A percentile compares a stretch with the other conserved stretches of the same genome.
phyloP scores from a whole-genome alignment of 2,329 filamentous ascomycete genomes.

The Neonectria ditissima region DNA sequence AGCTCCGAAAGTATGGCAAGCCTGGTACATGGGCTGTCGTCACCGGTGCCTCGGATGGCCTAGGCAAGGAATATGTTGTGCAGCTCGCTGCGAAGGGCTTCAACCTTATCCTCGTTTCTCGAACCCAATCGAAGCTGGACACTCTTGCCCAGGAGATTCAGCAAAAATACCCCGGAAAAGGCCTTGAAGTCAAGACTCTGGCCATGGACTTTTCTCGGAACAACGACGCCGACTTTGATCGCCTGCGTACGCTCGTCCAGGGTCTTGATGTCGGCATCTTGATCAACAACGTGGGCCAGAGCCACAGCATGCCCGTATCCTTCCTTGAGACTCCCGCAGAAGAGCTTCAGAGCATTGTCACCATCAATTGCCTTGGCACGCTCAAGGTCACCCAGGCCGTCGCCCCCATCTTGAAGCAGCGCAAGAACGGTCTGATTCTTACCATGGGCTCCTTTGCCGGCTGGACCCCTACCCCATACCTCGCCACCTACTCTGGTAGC shows the following conservation, averaged over 20 bases:
- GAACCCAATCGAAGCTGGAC: conserved; percentile 92
- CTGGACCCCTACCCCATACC: conserved; percentile 88
- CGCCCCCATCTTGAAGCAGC: conserved; percentile 84
- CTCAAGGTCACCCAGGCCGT: conserved; percentile 88
- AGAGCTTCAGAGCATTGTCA: conserved; percentile 91
- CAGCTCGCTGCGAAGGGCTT: conserved; percentile 93
- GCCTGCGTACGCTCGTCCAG: conserved; percentile 74
- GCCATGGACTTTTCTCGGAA: conserved; percentile 94
- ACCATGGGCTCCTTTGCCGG: conserved; percentile 99
- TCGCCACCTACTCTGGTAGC: conserved; percentile 96
- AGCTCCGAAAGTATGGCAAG: conserved; percentile 91
- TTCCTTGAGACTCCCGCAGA: conserved; percentile 83
- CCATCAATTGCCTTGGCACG: conserved; percentile 93
- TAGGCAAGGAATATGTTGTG: conserved; percentile 94
- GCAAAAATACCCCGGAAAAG: conserved; percentile 70
- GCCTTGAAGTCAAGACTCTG: conserved; percentile 78
- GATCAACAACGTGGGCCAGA: conserved; percentile 97
- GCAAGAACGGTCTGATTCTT: conserved; percentile 88
- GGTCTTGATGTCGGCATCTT: conserved; percentile 86
- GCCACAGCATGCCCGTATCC: conserved; percentile 90
- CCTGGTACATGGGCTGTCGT: conserved; percentile 95
- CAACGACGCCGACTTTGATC: conserved; percentile 81
- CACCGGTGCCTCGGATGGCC: conserved; percentile 94
- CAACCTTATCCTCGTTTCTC: conserved; percentile 94
- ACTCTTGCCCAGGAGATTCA: conserved; percentile 81